Base-by-base conservation (phyloP, 768 basidiomycete species). In the Hebeloma cylindrosporum region DNA sequence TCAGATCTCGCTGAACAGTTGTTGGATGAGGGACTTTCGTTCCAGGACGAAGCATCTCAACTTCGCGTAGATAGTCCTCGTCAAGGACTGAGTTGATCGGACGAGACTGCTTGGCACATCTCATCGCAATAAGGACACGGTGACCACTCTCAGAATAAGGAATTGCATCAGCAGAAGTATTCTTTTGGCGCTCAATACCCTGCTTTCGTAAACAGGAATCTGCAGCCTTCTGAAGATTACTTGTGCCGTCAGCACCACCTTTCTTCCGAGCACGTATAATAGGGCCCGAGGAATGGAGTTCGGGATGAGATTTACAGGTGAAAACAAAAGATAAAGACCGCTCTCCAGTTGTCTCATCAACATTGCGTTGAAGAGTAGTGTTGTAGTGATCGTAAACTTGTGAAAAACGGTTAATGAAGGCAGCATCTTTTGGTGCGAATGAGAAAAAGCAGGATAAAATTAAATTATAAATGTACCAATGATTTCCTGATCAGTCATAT, bases 21-120 rank as follows among this genome's bases (percentile, higher is more conserved):
- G 13, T 50, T 10, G 60, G 57, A 33, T 43, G 33, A 3, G 64
- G 64, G 18, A 63, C 7, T 3, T 14, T 36, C 4, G 54, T 59
- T 2, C 60, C 61, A n/a, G 67, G 64, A 7, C 55, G 49, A 18
- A 68, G 56, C 45, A 68, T 53, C n/a, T 59, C 30, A 16, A 67
- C 61, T 38, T 68, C 60, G 10, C 16, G 22, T 4, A 22, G 26
- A 47, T 65, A 67, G 14, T 58, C 48, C n/a, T 51, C 45, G 53
- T 68, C 67, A 26, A 34, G n/a, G 7, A 67, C 51, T 14, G 36
- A 38, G 40, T 63, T 63, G 36, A 65, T 63, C 3, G 63, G 65
- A 1, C 48, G 49, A 11, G 44, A 31, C 27, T 43, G 42, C 13
- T 40, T 52, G 5, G 64, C 60, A 40, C 50, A 59, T 2, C 54